Evolutionary conservation across 768 basidiomycete genomes (phyloP).

Genomic region (Tulasnella sp.): DNA sequence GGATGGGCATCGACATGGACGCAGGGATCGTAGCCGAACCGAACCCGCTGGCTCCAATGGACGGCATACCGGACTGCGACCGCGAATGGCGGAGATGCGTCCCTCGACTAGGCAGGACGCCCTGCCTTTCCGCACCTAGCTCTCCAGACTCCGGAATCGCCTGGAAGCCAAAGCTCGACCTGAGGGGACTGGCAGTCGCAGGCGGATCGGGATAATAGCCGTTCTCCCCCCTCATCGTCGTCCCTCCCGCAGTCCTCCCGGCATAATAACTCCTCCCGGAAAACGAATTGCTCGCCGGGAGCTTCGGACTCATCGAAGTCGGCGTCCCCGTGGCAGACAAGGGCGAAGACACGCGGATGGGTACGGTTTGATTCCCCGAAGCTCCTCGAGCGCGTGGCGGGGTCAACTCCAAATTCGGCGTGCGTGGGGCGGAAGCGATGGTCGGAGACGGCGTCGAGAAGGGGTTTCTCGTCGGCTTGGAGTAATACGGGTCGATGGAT

Average conservation of each 20-base stretch:
- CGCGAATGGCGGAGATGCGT: not conserved
- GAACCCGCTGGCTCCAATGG: not conserved
- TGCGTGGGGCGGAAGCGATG: not conserved
- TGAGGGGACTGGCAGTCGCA: not conserved
- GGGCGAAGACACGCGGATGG: not conserved
- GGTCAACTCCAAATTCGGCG: not conserved
- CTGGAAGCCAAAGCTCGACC: conserved; percentile 4
- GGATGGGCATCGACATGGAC: not conserved
- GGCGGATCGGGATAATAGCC: conserved; percentile 3
- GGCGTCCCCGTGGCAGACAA: not conserved
- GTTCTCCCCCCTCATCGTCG: not conserved
- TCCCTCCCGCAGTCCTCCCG: not conserved
- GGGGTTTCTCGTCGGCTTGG: not conserved
- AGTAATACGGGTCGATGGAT: not conserved
- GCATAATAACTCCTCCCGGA: not conserved
- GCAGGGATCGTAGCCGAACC: not conserved
- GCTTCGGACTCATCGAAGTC: not conserved
- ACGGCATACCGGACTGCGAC: not conserved
- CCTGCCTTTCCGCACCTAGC: not conserved
- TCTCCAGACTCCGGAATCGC: not conserved
- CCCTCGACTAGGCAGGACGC: not conserved
- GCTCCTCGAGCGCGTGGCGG: not conserved
- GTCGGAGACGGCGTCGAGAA: not conserved
- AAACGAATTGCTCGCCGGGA: not conserved
- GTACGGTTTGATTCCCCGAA: not conserved